phyloP scores from a whole-genome alignment of 2,329 filamentous ascomycete genomes.

The Neonectria magnoliae region DNA sequence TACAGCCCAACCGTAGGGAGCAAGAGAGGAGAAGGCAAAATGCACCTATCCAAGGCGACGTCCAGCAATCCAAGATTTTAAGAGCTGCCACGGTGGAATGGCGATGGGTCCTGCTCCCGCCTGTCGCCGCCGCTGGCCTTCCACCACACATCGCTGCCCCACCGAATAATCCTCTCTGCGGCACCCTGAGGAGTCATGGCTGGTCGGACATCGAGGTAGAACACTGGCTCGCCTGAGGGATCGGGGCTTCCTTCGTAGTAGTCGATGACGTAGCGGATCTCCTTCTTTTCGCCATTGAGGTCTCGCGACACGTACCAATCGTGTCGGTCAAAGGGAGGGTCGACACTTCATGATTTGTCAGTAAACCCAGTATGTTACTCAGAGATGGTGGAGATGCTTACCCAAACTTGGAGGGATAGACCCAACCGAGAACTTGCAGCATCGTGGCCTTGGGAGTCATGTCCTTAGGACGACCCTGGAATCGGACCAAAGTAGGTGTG shows the following conservation, averaged over 20 bases:
- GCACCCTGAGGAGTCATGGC: slow-evolving; percentile 84
- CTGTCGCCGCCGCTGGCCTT: slow-evolving; percentile 79
- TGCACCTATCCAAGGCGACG: slow-evolving; percentile 26
- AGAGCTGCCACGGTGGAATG: slow-evolving; percentile 45
- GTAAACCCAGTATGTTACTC: slow-evolving; percentile 1
- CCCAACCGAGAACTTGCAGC: slow-evolving; percentile 79
- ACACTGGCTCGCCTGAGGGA: slow-evolving; percentile 88
- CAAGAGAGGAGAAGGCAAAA: slow-evolving; percentile 41
- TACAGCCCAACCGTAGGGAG: slow-evolving; percentile 38
- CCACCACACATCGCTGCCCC: slow-evolving; percentile 96
- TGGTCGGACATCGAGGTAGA: slow-evolving; percentile 93
- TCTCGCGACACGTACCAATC: slow-evolving; percentile 93
- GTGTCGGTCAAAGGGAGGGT: slow-evolving; percentile 93
- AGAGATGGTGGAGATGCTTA: slow-evolving; percentile 53
- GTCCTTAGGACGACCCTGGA: slow-evolving; percentile 89
- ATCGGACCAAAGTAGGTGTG: slow-evolving; percentile 81
- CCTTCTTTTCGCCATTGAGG: slow-evolving; percentile 72
- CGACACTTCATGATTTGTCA: slow-evolving; percentile 63
- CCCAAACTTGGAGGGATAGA: slow-evolving; percentile 84
- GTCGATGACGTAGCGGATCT: slow-evolving; percentile 95
- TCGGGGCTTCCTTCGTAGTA: slow-evolving; percentile 90
- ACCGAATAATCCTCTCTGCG: slow-evolving; percentile 84
- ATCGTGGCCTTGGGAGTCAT: slow-evolving; percentile 92
- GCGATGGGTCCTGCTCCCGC: slow-evolving; percentile 56
- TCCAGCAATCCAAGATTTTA: slow-evolving; percentile 22